Evolutionary conservation across 176 grass and related monocot species (phyloP).

Genomic region (Ananas comosus): DNA sequence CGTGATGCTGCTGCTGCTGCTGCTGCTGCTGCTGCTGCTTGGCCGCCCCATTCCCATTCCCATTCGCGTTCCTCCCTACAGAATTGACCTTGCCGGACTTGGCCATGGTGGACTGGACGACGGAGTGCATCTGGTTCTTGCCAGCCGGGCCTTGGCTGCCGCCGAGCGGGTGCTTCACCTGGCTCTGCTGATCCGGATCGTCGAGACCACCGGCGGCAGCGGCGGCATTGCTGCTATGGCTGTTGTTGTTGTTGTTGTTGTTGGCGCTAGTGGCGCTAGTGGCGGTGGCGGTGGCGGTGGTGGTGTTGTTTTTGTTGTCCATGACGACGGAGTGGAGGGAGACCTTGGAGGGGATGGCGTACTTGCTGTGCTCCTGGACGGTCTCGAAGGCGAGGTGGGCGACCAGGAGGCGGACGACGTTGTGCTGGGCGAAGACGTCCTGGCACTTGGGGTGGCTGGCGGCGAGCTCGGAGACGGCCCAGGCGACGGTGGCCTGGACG

Average conservation of each 20-base stretch:
- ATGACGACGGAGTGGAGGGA: slow-evolving; percentile 78
- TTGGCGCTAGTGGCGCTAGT: slow-evolving; percentile 5
- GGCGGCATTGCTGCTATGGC: neutral
- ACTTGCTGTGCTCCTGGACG: slow-evolving; percentile 94
- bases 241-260: slow-evolving; percentile 48
- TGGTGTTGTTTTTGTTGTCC: slow-evolving; percentile 62
- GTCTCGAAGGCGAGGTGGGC: slow-evolving; percentile 88
- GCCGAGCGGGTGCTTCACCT: slow-evolving; percentile 25
- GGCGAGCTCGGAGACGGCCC: slow-evolving; percentile 86
- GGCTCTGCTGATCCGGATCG: slow-evolving; percentile 19
- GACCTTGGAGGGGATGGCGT: slow-evolving; percentile 59
- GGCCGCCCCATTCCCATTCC: neutral
- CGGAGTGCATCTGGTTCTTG: slow-evolving; percentile 71
- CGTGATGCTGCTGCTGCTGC: slow-evolving; percentile 32
- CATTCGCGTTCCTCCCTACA: slow-evolving; percentile 12
- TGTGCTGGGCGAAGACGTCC: slow-evolving; percentile 74
- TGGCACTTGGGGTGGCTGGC: slow-evolving; percentile 68
- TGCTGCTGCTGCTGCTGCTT: neutral
- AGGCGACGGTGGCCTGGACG: slow-evolving; percentile 83
- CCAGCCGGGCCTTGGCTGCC: slow-evolving; percentile 2
- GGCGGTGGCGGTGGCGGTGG: neutral
- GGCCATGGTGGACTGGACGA: slow-evolving; percentile 75
- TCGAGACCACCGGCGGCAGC: slow-evolving; percentile 1
- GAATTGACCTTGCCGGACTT: slow-evolving; percentile 29
- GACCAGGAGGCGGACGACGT: slow-evolving; percentile 65